phyloP scores from a whole-genome alignment of 108 stramenopile species.

The Asterionellopsis glacialis region DNA sequence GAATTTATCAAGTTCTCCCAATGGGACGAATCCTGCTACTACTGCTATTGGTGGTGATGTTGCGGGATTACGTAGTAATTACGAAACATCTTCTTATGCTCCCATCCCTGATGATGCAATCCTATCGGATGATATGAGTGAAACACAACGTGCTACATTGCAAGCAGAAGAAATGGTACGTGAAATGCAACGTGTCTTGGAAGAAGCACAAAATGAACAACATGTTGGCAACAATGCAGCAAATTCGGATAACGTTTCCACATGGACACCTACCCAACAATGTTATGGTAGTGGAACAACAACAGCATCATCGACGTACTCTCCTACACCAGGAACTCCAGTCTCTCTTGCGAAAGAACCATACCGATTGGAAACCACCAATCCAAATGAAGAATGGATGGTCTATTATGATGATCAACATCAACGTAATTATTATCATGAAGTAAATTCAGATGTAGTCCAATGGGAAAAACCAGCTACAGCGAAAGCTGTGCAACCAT shows the following conservation, averaged over 20 bases:
- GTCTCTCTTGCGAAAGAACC: slow-evolving; percentile 3
- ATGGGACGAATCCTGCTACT: background rate
- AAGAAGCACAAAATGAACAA: slow-evolving; percentile 10
- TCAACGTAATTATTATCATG: slow-evolving; percentile 44
- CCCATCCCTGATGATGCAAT: background rate
- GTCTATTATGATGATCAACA: slow-evolving; percentile 38
- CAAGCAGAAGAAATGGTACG: slow-evolving; percentile 42
- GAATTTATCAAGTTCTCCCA: background rate
- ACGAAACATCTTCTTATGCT: background rate
- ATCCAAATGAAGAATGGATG: slow-evolving; percentile 44
- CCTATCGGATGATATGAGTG: background rate
- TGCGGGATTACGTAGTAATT: slow-evolving; percentile 1
- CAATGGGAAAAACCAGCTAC: slow-evolving; percentile 36
- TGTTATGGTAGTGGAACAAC: too few species aligned
- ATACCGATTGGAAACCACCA: slow-evolving; percentile 26
- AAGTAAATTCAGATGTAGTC: slow-evolving; percentile 22
- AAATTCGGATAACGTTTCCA: background rate
- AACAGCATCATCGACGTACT: too few species aligned
- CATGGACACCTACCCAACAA: slow-evolving; percentile 9
- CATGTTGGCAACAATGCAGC: background rate
- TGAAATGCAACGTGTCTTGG: slow-evolving; percentile 47
- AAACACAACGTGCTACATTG: slow-evolving; percentile 13
- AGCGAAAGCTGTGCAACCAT: too few species aligned
- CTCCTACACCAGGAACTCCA: too few species aligned
- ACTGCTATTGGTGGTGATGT: slow-evolving; percentile 3